These are phyloP conservation scores for Macaranga tanarius DNA, from an alignment of 441 rosid genomes.

Conservation along the genomic window DNA sequence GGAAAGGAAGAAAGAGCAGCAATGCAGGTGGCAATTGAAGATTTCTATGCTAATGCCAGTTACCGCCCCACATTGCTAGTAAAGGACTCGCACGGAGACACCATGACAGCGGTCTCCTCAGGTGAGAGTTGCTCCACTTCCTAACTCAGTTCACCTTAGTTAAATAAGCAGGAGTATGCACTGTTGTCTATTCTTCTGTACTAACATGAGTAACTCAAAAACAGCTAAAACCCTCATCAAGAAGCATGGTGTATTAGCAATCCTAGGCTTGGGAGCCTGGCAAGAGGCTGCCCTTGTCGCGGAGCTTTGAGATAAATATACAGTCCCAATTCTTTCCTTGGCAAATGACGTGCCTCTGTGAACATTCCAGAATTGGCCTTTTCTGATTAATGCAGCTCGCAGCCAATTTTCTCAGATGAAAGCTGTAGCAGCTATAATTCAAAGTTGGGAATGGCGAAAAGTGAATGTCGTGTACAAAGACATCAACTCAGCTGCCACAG, in stretches of 20 bases:
- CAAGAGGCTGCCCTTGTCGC: slow-evolving; percentile 20
- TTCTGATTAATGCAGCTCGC: slow-evolving; percentile 27
- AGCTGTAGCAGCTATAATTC: slow-evolving; percentile 30
- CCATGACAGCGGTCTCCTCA: too few species aligned
- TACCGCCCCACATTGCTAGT: too few species aligned
- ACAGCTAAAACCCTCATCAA: slow-evolving; percentile 28
- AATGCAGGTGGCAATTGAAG: too few species aligned
- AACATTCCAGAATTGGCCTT: slow-evolving; percentile 26
- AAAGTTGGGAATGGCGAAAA: slow-evolving; percentile 28
- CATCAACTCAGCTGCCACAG: slow-evolving; percentile 11
- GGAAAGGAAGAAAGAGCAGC: too few species aligned
- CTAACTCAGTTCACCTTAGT: too few species aligned
- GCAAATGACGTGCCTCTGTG: slow-evolving; percentile 26
- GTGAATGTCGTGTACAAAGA: slow-evolving; percentile 27
- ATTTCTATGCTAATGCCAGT: too few species aligned
- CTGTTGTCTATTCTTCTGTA: too few species aligned
- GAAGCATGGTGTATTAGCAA: slow-evolving; percentile 20
- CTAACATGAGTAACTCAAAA: background rate
- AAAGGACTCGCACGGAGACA: too few species aligned
- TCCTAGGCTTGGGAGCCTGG: slow-evolving; percentile 20
- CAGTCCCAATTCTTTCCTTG: slow-evolving; percentile 25
- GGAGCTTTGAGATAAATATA: slow-evolving; percentile 15
- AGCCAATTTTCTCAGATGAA: slow-evolving; percentile 25
- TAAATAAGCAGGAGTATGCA: too few species aligned
- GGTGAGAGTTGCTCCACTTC: background rate